phyloP scores from a whole-genome alignment of 177 flowering plant species.

The Telopea speciosissima region DNA sequence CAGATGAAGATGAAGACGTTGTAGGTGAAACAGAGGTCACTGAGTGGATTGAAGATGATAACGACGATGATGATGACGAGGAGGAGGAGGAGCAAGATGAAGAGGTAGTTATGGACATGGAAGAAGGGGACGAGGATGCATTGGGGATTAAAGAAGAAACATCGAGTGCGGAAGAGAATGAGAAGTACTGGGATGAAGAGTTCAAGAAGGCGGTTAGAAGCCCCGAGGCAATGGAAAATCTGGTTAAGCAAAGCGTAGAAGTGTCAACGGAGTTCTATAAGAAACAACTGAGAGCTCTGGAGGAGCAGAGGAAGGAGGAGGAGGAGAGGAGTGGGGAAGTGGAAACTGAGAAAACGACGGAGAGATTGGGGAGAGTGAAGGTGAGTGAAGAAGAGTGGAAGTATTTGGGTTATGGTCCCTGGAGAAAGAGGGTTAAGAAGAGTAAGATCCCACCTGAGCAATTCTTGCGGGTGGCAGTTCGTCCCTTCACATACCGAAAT shows the following conservation, averaged over 20 bases:
- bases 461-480: conserved; percentile 70
- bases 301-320: conserved; percentile 10
- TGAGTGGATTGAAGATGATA: conserved; percentile 78
- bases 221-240: conserved; percentile 59
- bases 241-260: conserved; percentile 49
- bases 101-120: conserved; percentile 21
- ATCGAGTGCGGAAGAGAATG: conserved; percentile 39
- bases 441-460: conserved; percentile 76
- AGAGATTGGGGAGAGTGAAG: conserved; percentile 36
- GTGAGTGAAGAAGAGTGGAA: conserved; percentile 59
- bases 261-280: conserved; percentile 32
- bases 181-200: conserved; percentile 67
- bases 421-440: conserved; percentile 58
- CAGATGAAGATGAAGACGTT: conserved; percentile 58
- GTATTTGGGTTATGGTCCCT: conserved; percentile 45
- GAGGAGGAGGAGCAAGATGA: conserved; percentile 15
- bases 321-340: conserved; percentile 18
- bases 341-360: conserved; percentile 38
- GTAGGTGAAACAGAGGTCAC: conserved; percentile 19
- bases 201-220: conserved; percentile 62
- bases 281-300: conserved; percentile 38
- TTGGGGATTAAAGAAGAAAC: conserved; percentile 34
- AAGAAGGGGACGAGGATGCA: conserved; percentile 24
- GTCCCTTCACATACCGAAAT: conserved; percentile 84
- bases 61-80: conserved; percentile 22